Evolutionary conservation across 2,329 filamentous ascomycete genomes (phyloP).

Genomic region (Fusarium irregulare): DNA sequence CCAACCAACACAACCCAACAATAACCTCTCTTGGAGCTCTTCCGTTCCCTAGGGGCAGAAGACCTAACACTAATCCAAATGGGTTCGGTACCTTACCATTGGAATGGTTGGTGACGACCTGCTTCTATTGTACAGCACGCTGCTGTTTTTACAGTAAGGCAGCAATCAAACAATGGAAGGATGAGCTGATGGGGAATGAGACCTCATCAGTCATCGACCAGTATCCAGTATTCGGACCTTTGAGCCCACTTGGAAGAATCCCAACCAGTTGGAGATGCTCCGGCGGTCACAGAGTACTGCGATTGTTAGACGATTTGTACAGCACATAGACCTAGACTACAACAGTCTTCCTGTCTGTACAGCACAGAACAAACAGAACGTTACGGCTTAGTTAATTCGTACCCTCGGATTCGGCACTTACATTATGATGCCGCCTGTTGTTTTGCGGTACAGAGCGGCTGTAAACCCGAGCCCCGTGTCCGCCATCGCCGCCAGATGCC

Average conservation of each 20-base stretch:
- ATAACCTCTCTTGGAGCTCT: constrained; percentile 6
- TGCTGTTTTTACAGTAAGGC: neutral
- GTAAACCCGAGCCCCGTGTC: constrained; percentile 30
- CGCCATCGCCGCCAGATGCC: constrained; percentile 25
- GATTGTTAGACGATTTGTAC: constrained; percentile 21
- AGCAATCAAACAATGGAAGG: constrained; percentile 10
- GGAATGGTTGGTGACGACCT: constrained; percentile 30
- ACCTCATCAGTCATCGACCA: neutral
- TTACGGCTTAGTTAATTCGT: constrained; percentile 3
- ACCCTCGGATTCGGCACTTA: constrained; percentile 29
- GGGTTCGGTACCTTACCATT: constrained; percentile 4
- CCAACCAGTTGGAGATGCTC: constrained; percentile 3
- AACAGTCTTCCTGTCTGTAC: neutral
- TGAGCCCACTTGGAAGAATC: constrained; percentile 18
- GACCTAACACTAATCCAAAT: constrained; percentile 40
- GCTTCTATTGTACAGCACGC: neutral
- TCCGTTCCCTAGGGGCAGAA: constrained; percentile 19
- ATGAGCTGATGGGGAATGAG: constrained; percentile 10
- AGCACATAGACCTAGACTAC: constrained; percentile 15
- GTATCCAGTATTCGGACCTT: constrained; percentile 24
- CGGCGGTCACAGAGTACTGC: constrained; percentile 8
- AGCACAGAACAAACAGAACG: neutral
- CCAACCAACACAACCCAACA: constrained; percentile 20
- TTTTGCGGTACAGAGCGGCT: constrained; percentile 25
- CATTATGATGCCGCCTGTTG: constrained; percentile 14